These are phyloP conservation scores for Scedosporium minutisporum DNA, from an alignment of 2,329 filamentous ascomycete genomes.

Conservation along the genomic window DNA sequence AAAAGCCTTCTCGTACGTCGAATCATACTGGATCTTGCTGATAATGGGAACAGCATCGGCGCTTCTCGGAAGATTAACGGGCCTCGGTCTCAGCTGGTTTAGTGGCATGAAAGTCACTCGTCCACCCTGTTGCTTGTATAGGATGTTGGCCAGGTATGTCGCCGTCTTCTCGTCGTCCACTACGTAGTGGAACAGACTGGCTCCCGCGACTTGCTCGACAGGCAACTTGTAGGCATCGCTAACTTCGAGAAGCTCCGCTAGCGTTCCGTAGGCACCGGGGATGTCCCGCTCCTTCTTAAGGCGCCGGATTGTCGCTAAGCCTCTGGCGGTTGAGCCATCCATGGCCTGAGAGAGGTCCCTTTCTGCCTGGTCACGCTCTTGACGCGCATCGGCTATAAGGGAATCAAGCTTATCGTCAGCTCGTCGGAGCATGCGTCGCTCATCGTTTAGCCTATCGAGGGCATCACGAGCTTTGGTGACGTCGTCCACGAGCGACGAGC, in stretches of 20 bases:
- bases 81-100: slow-evolving; percentile 64
- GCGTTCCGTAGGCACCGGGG: slow-evolving; percentile 79
- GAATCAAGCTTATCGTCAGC: slow-evolving; percentile 82
- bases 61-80: slow-evolving; percentile 70
- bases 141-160: slow-evolving; percentile 65
- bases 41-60: slow-evolving; percentile 82
- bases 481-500: slow-evolving; percentile 62
- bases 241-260: slow-evolving; percentile 88
- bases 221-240: slow-evolving; percentile 77
- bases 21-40: slow-evolving; percentile 72
- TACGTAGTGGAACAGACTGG: slow-evolving; percentile 89
- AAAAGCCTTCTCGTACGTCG: slow-evolving; percentile 73
- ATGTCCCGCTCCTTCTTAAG: slow-evolving; percentile 73
- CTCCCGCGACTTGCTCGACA: slow-evolving; percentile 85
- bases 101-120: slow-evolving; percentile 93
- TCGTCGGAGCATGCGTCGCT: slow-evolving; percentile 77
- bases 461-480: slow-evolving; percentile 69
- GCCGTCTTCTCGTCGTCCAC: slow-evolving; percentile 88
- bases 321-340: slow-evolving; percentile 79
- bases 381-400: slow-evolving; percentile 62
- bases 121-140: slow-evolving; percentile 72
- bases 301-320: slow-evolving; percentile 75
- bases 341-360: slow-evolving; percentile 72
- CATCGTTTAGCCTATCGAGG: slow-evolving; percentile 70
- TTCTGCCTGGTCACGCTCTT: slow-evolving; percentile 71